A percentile compares a stretch with the other conserved stretches of the same genome.
These are phyloP conservation scores for Mucor circinelloides DNA, from an alignment of 371 early-diverging fungal species.

Conservation along the genomic window DNA sequence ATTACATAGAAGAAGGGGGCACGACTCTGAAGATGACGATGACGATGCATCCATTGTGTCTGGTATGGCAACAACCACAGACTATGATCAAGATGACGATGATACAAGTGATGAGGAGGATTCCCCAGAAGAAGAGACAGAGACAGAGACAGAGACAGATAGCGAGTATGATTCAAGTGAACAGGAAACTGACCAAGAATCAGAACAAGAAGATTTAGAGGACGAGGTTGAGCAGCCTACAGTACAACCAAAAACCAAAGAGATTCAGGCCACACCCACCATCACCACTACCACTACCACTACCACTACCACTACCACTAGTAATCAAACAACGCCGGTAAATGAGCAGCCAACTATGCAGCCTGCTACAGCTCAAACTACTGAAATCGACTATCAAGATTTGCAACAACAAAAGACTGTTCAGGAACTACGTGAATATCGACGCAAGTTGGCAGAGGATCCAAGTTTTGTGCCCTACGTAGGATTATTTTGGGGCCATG, in stretches of 20 bases:
- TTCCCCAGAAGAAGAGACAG: neutral
- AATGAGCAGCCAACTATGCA: neutral
- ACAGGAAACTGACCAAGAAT: neutral
- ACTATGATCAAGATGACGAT: neutral
- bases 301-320: neutral
- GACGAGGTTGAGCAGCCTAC: neutral
- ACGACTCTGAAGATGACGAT: constrained; percentile 11
- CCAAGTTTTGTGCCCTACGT: constrained; percentile 64
- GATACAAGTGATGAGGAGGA: neutral
- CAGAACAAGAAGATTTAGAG: neutral
- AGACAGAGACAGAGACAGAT: neutral
- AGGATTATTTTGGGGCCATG: constrained; percentile 64
- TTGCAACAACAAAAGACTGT: constrained; percentile 2
- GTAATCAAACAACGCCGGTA: neutral
- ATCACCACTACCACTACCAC: neutral
- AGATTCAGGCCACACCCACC: neutral
- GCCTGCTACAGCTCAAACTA: neutral
- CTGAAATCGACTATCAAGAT: neutral
- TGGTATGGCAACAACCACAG: neutral
- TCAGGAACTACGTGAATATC: constrained; percentile 56
- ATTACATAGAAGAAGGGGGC: constrained; percentile 9
- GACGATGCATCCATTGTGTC: neutral
- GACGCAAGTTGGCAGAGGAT: constrained; percentile 57
- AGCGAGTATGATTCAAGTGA: constrained; percentile 1
- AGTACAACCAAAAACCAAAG: neutral